Conservation (phyloP, 2,329 filamentous ascomycete genomes). For the Diaporthe nobilis region DNA sequence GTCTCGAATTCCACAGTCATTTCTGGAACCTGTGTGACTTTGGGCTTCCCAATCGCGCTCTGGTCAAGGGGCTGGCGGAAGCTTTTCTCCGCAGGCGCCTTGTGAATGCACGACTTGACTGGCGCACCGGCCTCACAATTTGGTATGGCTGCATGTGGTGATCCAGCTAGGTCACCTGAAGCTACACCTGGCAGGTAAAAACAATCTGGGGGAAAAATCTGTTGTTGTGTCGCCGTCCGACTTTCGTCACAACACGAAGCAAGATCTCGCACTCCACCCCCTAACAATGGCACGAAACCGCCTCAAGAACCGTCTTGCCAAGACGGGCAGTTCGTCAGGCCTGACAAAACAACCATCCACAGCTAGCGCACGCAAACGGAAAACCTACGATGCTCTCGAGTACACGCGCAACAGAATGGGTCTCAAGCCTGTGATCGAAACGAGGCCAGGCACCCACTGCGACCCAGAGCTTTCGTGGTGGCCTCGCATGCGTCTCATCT, state of each 20-base stretch:
- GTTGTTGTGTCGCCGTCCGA: background rate
- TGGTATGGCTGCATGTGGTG: background rate
- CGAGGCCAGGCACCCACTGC: constrained; percentile 4
- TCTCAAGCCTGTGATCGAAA: constrained; percentile 5
- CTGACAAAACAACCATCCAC: background rate
- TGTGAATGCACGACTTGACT: background rate
- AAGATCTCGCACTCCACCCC: background rate
- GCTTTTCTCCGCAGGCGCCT: background rate
- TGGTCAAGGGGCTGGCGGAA: background rate
- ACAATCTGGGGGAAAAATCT: background rate
- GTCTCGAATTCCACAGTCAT: background rate
- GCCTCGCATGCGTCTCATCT: constrained; percentile 15
- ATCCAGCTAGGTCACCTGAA: background rate
- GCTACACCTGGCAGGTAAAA: background rate
- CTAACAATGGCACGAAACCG: background rate
- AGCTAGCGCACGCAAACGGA: background rate
- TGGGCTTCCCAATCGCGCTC: background rate
- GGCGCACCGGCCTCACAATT: background rate
- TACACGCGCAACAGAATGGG: constrained; percentile 10
- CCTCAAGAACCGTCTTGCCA: background rate
- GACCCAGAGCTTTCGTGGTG: constrained; percentile 8
- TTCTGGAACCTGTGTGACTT: background rate
- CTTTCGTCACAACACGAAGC: background rate
- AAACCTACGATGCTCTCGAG: constrained; percentile 4
- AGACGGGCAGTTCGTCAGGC: background rate